Percentiles rank a stretch among this genome's conserved stretches.
phyloP scores from a whole-genome alignment of 108 stramenopile genomes.

The Nitzschia palea region DNA sequence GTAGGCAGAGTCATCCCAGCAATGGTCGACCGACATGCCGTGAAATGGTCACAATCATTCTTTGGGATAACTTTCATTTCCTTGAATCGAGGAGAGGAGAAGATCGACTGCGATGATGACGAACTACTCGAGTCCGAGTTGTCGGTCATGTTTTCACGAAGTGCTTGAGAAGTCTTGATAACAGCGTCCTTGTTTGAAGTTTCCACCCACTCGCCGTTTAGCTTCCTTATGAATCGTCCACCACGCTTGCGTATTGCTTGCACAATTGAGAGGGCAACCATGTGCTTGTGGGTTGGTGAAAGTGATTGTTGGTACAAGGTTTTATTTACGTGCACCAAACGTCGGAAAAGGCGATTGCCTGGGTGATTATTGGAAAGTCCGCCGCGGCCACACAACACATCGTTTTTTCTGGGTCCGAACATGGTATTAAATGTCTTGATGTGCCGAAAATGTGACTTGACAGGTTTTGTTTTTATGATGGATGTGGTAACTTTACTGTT shows the following conservation, averaged over 20 bases:
- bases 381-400: constrained; percentile 58
- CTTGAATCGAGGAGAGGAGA: too few relatives aligned
- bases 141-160: constrained; percentile 44
- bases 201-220: constrained; percentile 32
- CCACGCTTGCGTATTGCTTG: constrained; percentile 35
- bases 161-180: constrained; percentile 64
- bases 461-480: too few relatives aligned
- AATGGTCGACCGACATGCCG: too few relatives aligned
- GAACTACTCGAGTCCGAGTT: not conserved
- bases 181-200: constrained; percentile 44
- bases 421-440: constrained; percentile 18
- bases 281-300: constrained; percentile 24
- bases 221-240: constrained; percentile 44
- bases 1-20: too few relatives aligned
- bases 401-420: constrained; percentile 38
- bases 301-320: not conserved
- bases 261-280: constrained; percentile 47
- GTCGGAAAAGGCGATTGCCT: constrained; percentile 43
- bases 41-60: too few relatives aligned
- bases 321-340: constrained; percentile 16
- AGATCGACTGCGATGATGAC: too few relatives aligned
- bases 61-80: too few relatives aligned
- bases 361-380: constrained; percentile 57
- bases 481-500: too few relatives aligned
- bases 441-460: too few relatives aligned